Conservation (phyloP, 2,329 filamentous ascomycete species). For the Cladosporium sp. region DNA sequence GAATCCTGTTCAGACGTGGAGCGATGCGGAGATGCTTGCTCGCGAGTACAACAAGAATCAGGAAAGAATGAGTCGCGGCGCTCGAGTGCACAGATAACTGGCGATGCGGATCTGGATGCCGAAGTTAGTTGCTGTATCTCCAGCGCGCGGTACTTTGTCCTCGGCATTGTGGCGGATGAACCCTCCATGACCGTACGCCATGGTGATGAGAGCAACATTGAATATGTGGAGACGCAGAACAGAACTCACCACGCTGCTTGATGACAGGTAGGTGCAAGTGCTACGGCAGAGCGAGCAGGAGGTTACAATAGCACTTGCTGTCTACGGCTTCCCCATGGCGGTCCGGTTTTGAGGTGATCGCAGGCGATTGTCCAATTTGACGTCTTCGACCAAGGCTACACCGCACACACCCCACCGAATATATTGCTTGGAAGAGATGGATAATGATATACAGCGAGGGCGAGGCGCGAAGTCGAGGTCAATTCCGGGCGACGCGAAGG, state of each 20-base stretch:
- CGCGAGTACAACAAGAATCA: not conserved
- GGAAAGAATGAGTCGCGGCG: not conserved
- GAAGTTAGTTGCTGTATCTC: slow-evolving; percentile 8
- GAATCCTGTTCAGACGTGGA: not conserved
- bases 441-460: not conserved
- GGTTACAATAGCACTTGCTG: slow-evolving; percentile 7
- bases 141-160: slow-evolving; percentile 1
- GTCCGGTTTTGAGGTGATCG: too few relatives aligned
- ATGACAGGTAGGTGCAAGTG: slow-evolving; percentile 4
- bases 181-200: not conserved
- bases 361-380: not conserved
- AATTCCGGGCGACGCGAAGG: not conserved
- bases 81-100: not conserved
- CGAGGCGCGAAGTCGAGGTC: not conserved
- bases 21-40: not conserved
- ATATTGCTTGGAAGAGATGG: slow-evolving; percentile 2
- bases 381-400: not conserved
- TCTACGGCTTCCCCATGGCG: slow-evolving; percentile 1
- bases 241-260: slow-evolving; percentile 5
- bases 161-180: slow-evolving; percentile 6
- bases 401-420: not conserved
- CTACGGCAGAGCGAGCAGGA: not conserved
- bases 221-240: not conserved
- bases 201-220: not conserved
- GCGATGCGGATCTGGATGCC: slow-evolving; percentile 1